Evolutionary conservation across 176 grass and related monocot genomes (phyloP), one percentile per base, ranked within the genome.

Genomic region (Juncus effusus): DNA sequence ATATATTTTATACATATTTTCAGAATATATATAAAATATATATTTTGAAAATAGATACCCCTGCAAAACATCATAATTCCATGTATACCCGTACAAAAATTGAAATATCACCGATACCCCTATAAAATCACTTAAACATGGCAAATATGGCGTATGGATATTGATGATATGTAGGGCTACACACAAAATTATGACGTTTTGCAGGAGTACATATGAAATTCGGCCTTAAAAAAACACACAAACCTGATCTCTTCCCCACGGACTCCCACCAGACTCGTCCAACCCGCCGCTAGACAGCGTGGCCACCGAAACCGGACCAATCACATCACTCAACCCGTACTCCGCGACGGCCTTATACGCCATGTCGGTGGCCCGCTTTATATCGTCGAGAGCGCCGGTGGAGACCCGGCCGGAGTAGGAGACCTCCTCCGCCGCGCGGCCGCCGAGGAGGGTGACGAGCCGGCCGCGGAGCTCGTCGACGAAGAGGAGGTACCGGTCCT

Each of bases 271-370:
- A 14, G 95, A 90, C 56, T 99, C 95, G 76, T 99, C 89, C 51
- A 94, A 74, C 13, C 95, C 95, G 73, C 95, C 95, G 44, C 77
- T 78, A 56, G 95, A 99, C 54, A 94, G 80, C 61, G 88, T 99
- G 55, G 81, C 81, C 73, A 99, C 15, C 75, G 88, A 93, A 72
- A 99, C 69, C 63, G 95, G 95, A 45, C 95, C 89, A 3, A 99
- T 85, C 6, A 74, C 82, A 58, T 82, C 72, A 79, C 82, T 99
- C 79, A 99, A 85, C 64, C 95, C 89, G n/a, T 90, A 99, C 66
- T 99, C 95, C 69, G 95, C 95, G 53, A 99, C 83, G 47, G 89
- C 95, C 77, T 99, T 99, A 76, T 99, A 99, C 36, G 95, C 89
- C 86, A 99, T 94, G 67, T 99, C 95, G 45, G 95, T 99, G 36